A percentile compares a stretch with the other conserved stretches of the same genome.
Evolutionary conservation across 1,284 basidiomycete genomes (phyloP).

Genomic region (Boletus sp.): DNA sequence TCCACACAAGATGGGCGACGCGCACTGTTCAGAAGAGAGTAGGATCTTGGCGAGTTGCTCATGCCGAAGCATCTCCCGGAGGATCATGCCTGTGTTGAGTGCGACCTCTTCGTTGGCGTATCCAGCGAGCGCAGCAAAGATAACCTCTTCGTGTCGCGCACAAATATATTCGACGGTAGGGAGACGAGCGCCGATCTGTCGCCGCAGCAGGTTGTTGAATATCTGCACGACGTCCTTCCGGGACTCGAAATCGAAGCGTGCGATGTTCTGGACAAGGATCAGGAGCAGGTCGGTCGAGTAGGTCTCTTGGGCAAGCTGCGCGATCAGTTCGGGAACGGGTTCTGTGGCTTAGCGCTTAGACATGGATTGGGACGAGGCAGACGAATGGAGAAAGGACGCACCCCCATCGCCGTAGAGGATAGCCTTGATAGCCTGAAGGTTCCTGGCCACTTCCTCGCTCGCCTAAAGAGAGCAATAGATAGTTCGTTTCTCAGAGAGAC

Average conservation of each 20-base stretch:
- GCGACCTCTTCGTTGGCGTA: constrained; percentile 95
- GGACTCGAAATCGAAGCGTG: constrained; percentile 92
- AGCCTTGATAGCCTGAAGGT: constrained; percentile 83
- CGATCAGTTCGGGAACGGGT: constrained; percentile 80
- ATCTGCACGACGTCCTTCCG: constrained; percentile 97
- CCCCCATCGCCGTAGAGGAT: constrained; percentile 87
- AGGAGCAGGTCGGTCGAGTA: constrained; percentile 89
- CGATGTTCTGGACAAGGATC: constrained; percentile 78
- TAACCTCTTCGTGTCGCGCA: constrained; percentile 74
- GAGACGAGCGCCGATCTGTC: constrained; percentile 89
- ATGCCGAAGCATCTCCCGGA: constrained; percentile 95
- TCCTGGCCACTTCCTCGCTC: constrained; percentile 84
- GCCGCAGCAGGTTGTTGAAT: constrained; percentile 91
- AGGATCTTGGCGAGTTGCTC: constrained; percentile 89
- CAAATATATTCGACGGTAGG: constrained; percentile 95
- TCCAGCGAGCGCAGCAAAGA: constrained; percentile 85
- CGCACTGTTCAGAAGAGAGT: constrained; percentile 89
- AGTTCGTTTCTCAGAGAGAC: constrained; percentile 3
- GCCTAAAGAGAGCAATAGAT: constrained; percentile 47
- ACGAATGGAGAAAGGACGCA: constrained; percentile 32
- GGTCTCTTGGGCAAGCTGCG: constrained; percentile 93
- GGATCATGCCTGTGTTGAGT: constrained; percentile 96
- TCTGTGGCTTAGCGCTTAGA: constrained; percentile 40
- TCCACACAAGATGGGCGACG: constrained; percentile 14
- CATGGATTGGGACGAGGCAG: constrained; percentile 7